Evolutionary conservation across 169 alveolate genomes (phyloP), one percentile per base, ranked within the genome.

Genomic region (Ichthyophthirius multifiliis): DNA sequence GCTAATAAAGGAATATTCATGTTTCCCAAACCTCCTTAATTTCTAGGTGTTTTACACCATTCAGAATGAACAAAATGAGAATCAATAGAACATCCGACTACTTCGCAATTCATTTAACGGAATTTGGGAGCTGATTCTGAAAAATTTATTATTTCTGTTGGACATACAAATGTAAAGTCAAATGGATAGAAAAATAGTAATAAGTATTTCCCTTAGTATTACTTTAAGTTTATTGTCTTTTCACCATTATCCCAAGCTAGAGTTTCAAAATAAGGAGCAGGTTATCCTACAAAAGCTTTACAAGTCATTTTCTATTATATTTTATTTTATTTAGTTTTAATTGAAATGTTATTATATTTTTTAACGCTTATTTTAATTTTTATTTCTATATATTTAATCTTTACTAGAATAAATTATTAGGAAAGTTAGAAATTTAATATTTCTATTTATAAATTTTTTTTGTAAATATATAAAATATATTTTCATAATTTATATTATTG

Each of bases 141-240:
- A 93, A 98, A 98, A 27, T 98, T 98, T 48, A 97, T 88, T 64
- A 98, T 98, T 90, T 99, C 99, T 37, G 99, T 97, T 27, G 99
- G 99, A 89, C 99, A 99, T 18, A 99, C 99, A 76, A 98, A 99
- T 39, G 99, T 99, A 89, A 99, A 99, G 89, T 99, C 99, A 74
- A 98, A 89, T 18, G 99, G 99, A 89, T 99, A 99, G 95, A 98
- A 98, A 97, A 98, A 99, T 31, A 99, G 92, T 39, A 98, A 96
- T 4, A 98, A 98, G 90, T 98, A 98, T 87, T 96, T 93, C 27
- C 99, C 99, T 78, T 91, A 90, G 94, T 94, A 99, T 82, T 97
- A 98, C 27, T 93, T 34, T 75, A 98, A 92, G 45, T 94, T 89
- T 12, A 99, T 88, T 77, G 89, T 93, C 77, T 96, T 94, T 18